Base-by-base conservation (phyloP, 2,329 filamentous ascomycete species). In the Aspergillus thermomutatus region DNA sequence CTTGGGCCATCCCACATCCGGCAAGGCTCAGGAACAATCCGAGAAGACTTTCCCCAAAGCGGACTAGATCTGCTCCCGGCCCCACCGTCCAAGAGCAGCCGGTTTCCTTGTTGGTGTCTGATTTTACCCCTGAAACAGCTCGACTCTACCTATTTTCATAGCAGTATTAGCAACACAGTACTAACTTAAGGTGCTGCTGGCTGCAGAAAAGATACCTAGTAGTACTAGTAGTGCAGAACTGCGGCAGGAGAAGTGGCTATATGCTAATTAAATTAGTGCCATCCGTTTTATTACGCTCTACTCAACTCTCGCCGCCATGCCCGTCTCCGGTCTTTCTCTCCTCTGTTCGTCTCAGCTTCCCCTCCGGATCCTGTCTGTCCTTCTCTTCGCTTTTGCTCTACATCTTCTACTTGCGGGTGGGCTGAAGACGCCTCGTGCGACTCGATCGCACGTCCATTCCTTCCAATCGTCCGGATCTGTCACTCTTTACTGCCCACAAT, bases 391-490 rank as follows among this genome's bases (percentile, higher is more conserved):
- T 37, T 56, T 48, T 49, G 49, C 45, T 41, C 10, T 14, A 19
- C 17, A 37, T 50, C 53, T 49, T 37, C 50, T 48, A 59, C 52
- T 59, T 66, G 58, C 55, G 60, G 58, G 59, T 60, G 63, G 64
- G 50, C 49, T 53, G 28, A 50, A 53, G 55, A 51, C 56, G 56
- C 57, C 57, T 58, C 60, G 68, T 71, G 69, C 64, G 65, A 52
- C 49, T 60, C 23, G 47, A 50, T 66, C 60, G 67, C 69, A 67
- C 63, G 55, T 68, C 64, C 69, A 61, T 61, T 70, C 69, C 48
- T 69, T 68, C n/a, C n/a, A n/a, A n/a, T n/a, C 54, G 45, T 53
- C 31, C 21, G 43, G 43, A 21, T 23, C 19, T 46, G 43, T 23
- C 40, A 45, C 45, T 51, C 53, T 41, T 23, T 58, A 37, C 54